These are phyloP conservation scores for Pseudovirgaria hyperparasitica DNA, from an alignment of 2,329 filamentous ascomycete genomes.

Conservation along the genomic window DNA sequence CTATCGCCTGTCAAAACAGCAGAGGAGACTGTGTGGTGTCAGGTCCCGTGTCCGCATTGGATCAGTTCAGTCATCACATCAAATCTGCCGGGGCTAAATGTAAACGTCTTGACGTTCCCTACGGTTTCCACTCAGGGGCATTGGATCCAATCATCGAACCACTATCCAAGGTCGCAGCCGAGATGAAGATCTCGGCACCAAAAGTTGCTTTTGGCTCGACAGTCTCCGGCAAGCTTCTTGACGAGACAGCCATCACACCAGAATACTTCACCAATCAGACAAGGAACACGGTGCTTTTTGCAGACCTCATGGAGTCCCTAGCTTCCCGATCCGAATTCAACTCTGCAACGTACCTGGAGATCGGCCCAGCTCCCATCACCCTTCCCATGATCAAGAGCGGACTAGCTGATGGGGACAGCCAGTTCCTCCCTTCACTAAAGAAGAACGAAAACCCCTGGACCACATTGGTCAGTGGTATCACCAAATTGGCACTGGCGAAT, in stretches of 20 bases:
- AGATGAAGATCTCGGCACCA: neutral
- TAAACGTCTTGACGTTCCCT: conserved; percentile 11
- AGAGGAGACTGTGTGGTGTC: conserved; percentile 12
- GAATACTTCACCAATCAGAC: conserved; percentile 11
- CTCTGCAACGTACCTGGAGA: neutral
- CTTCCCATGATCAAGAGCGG: neutral
- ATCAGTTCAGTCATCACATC: conserved; percentile 6
- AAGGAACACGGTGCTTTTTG: conserved; percentile 9
- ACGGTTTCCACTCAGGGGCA: conserved; percentile 13
- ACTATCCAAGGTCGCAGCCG: conserved; percentile 4
- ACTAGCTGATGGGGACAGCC: neutral
- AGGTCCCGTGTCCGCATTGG: conserved; percentile 9
- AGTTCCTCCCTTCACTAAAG: conserved; percentile 1
- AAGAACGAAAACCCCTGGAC: neutral
- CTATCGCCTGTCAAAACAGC: conserved; percentile 14
- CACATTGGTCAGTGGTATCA: neutral
- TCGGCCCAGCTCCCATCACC: conserved; percentile 1
- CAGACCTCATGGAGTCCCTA: neutral
- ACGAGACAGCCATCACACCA: conserved; percentile 3
- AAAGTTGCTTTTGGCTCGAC: neutral
- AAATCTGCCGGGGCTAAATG: conserved; percentile 7
- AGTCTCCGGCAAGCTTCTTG: neutral
- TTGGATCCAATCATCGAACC: conserved; percentile 14
- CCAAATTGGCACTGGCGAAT: neutral
- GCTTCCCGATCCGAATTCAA: neutral